Evolutionary conservation across 805 yeast species (phyloP).

Genomic region (Schwanniomyces vanrijiae): DNA sequence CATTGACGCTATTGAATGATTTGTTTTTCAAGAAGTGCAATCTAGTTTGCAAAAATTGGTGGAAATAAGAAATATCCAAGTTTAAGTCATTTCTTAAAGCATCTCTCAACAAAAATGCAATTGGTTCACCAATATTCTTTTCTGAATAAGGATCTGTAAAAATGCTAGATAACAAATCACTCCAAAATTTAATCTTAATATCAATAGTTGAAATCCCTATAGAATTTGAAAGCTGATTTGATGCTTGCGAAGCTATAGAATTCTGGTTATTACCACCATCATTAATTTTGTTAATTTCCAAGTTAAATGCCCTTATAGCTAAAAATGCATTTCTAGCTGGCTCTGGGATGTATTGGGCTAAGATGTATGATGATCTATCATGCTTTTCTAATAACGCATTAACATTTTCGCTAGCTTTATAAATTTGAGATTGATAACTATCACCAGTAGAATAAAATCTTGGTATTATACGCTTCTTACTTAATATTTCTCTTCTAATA

Average conservation of each 20-base stretch:
- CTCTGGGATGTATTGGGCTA: constrained; percentile 68
- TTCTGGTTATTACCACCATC: constrained; percentile 24
- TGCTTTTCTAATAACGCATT: constrained; percentile 40
- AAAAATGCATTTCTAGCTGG: constrained; percentile 61
- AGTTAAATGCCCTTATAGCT: constrained; percentile 64
- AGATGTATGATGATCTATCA: constrained; percentile 64
- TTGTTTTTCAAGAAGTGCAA: constrained; percentile 50
- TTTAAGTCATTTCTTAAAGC: constrained; percentile 49
- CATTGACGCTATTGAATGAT: constrained; percentile 49
- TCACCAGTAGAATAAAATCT: constrained; percentile 2
- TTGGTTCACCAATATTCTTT: constrained; percentile 58
- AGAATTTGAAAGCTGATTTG: constrained; percentile 24
- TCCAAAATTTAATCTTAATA: constrained; percentile 75
- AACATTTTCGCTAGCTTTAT: constrained; percentile 43
- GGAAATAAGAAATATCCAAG: constrained; percentile 54
- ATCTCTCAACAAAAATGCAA: constrained; percentile 56
- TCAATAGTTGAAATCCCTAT: constrained; percentile 43
- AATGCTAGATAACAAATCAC: constrained; percentile 53
- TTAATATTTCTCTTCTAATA: not conserved
- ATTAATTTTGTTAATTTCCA: constrained; percentile 57
- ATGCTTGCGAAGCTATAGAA: constrained; percentile 30
- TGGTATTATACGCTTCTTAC: not conserved
- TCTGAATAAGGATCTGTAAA: constrained; percentile 34
- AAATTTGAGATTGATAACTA: constrained; percentile 10
- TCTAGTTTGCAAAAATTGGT: constrained; percentile 60